These are phyloP conservation scores for Saprolegnia diclina DNA, from an alignment of 352 stramenopile species.

Conservation along the genomic window DNA sequence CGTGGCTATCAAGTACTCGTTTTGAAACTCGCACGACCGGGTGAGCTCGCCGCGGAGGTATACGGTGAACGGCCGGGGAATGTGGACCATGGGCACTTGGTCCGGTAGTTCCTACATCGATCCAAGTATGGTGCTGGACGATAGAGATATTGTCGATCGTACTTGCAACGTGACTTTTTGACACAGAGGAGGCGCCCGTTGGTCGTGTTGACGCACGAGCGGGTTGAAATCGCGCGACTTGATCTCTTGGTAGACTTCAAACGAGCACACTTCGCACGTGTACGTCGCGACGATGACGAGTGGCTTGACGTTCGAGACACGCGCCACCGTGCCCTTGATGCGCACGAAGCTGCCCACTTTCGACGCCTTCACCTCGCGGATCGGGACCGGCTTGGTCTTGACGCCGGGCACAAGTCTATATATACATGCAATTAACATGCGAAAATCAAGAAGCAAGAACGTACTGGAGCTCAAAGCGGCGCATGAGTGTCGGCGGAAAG, in stretches of 20 bases:
- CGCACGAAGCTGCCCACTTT: slow-evolving; percentile 95
- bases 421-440: too few species aligned
- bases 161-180: slow-evolving; percentile 98
- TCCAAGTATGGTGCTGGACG: too few species aligned
- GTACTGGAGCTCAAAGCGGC: slow-evolving; percentile 72
- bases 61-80: slow-evolving; percentile 91
- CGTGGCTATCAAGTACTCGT: slow-evolving; percentile 96
- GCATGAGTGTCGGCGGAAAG: slow-evolving; percentile 90
- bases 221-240: slow-evolving; percentile 93
- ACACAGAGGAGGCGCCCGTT: slow-evolving; percentile 90
- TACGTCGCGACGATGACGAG: slow-evolving; percentile 96
- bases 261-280: slow-evolving; percentile 94
- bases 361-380: slow-evolving; percentile 92
- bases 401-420: slow-evolving; percentile 59
- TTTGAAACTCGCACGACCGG: slow-evolving; percentile 83
- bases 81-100: slow-evolving; percentile 97
- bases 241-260: slow-evolving; percentile 96
- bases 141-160: too few species aligned
- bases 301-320: slow-evolving; percentile 97
- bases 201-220: slow-evolving; percentile 68
- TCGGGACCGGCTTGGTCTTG: slow-evolving; percentile 82
- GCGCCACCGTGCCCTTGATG: slow-evolving; percentile 97
- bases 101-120: slow-evolving; percentile 52
- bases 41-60: slow-evolving; percentile 91
- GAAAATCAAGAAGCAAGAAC: too few species aligned